phyloP scores from a whole-genome alignment of 2,329 filamentous ascomycete species.

The Talaromyces sp. region DNA sequence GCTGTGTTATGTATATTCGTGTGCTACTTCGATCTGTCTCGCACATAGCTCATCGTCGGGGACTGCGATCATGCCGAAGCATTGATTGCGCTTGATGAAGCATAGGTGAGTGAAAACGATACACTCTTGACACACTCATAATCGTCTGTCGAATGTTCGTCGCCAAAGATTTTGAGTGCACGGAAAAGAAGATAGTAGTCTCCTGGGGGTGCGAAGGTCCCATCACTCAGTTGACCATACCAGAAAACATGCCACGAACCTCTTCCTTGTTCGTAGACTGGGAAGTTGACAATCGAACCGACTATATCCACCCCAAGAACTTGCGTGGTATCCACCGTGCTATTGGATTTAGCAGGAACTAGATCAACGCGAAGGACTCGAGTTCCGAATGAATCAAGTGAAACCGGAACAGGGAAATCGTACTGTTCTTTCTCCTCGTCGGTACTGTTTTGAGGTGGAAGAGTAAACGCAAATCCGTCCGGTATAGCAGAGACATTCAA shows the following conservation, averaged over 20 bases:
- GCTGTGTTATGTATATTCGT: background rate
- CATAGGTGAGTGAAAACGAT: conserved; percentile 24
- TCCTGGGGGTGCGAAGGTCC: conserved; percentile 29
- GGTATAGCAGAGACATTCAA: conserved; percentile 1
- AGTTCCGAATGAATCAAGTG: conserved; percentile 8
- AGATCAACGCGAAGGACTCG: conserved; percentile 18
- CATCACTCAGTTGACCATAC: conserved; percentile 29
- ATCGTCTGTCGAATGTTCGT: conserved; percentile 26
- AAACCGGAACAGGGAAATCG: conserved; percentile 13
- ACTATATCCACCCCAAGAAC: conserved; percentile 15
- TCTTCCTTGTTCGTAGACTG: background rate
- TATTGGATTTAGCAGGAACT: background rate
- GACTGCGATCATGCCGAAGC: background rate
- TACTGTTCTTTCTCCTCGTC: conserved; percentile 14
- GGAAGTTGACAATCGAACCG: conserved; percentile 11
- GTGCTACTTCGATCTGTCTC: background rate
- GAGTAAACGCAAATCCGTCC: conserved; percentile 10
- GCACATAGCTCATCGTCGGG: background rate
- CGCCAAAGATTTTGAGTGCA: conserved; percentile 32
- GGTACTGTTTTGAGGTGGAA: conserved; percentile 16
- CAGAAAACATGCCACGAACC: conserved; percentile 12
- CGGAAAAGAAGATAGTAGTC: conserved; percentile 30
- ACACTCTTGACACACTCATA: conserved; percentile 28
- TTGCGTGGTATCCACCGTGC: conserved; percentile 9
- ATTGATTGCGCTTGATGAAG: background rate